These are phyloP conservation scores for Paxillus involutus DNA, from an alignment of 768 basidiomycete genomes.

Conservation along the genomic window DNA sequence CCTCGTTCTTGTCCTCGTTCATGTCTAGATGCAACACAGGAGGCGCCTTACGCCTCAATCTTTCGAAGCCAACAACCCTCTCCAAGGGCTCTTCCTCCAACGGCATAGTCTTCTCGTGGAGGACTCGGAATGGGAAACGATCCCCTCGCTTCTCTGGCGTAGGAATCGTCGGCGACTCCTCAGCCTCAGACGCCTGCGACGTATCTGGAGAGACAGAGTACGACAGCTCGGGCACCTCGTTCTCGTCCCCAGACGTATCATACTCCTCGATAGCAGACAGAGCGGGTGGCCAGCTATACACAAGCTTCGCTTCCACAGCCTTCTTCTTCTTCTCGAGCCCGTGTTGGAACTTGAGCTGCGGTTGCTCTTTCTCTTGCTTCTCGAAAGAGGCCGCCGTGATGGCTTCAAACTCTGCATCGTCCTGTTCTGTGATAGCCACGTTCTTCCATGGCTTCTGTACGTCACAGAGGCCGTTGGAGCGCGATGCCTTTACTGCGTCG, in stretches of 20 bases:
- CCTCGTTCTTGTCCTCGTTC: neutral
- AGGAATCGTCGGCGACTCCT: slow-evolving; percentile 2
- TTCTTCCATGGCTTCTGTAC: slow-evolving; percentile 29
- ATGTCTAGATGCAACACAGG: neutral
- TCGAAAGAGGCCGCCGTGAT: neutral
- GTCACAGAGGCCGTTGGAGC: neutral
- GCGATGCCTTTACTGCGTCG: neutral
- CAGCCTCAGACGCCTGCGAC: slow-evolving; percentile 7
- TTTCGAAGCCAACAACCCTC: slow-evolving; percentile 7
- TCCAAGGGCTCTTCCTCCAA: neutral
- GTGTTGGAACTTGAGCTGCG: neutral
- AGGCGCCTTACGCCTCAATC: slow-evolving; percentile 6
- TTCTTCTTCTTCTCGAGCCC: neutral
- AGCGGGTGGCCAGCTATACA: slow-evolving; percentile 26
- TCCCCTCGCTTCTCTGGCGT: neutral
- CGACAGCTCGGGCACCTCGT: slow-evolving; percentile 7
- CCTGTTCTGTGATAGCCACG: slow-evolving; percentile 26
- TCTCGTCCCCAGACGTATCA: neutral
- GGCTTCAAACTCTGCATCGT: slow-evolving; percentile 20
- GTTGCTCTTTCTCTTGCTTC: too few relatives aligned
- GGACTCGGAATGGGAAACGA: neutral
- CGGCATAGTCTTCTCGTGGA: neutral
- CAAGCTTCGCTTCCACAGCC: slow-evolving; percentile 1
- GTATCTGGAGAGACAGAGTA: slow-evolving; percentile 10
- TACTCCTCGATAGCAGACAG: neutral